These are phyloP conservation scores for Globisporangium abappressorium DNA, from an alignment of 352 stramenopile genomes.

Conservation along the genomic window DNA sequence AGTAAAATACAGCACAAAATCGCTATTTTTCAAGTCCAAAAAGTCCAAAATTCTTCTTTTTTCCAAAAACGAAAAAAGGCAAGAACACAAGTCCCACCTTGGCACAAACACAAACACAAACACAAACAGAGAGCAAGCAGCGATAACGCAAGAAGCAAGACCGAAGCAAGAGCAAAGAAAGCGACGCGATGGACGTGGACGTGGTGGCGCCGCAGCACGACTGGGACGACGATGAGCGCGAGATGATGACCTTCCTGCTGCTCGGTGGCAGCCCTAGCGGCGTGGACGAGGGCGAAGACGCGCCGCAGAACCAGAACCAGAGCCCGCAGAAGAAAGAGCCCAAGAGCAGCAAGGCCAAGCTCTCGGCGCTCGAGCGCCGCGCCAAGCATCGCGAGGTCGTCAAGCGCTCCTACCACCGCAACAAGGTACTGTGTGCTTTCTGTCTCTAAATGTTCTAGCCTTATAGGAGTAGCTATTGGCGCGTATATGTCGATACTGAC, in stretches of 20 bases:
- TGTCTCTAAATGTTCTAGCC: background rate
- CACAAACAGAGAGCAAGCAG: background rate
- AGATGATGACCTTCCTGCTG: conserved; percentile 19
- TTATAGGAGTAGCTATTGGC: background rate
- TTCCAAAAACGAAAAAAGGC: too few relatives aligned
- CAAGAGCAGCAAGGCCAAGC: conserved; percentile 25
- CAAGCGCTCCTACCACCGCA: conserved; percentile 70
- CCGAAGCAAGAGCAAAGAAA: background rate
- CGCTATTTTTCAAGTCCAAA: too few relatives aligned
- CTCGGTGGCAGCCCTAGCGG: conserved; percentile 10
- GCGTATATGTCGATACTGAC: background rate
- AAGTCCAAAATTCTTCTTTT: too few relatives aligned
- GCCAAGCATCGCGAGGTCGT: conserved; percentile 69
- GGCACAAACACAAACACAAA: background rate
- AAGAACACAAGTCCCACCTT: background rate
- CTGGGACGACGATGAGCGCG: conserved; percentile 18
- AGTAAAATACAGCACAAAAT: too few relatives aligned
- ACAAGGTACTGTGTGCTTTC: conserved; percentile 37
- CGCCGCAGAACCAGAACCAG: background rate
- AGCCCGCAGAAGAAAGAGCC: background rate
- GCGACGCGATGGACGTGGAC: background rate
- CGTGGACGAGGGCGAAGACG: conserved; percentile 7
- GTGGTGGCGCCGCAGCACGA: conserved; percentile 6
- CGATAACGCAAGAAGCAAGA: background rate
- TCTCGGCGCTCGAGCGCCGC: conserved; percentile 53